Percentiles rank a stretch among this genome's conserved stretches.
Conservation (phyloP, 495 filamentous ascomycete species). For the Neurospora sp. region DNA sequence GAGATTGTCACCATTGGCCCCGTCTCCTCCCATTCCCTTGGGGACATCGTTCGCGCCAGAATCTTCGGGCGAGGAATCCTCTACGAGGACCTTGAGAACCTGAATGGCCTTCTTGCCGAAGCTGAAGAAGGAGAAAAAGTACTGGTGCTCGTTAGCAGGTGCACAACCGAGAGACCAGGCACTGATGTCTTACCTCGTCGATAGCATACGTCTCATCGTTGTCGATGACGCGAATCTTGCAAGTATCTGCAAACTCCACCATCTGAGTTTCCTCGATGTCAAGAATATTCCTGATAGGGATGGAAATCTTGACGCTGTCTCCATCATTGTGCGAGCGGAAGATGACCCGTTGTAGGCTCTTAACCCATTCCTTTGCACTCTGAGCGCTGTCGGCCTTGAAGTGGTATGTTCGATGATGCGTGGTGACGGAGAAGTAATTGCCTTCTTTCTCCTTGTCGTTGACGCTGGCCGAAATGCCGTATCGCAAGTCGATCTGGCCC, state of each 20-base stretch:
- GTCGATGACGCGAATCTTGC: constrained; percentile 87
- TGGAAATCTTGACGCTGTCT: constrained; percentile 90
- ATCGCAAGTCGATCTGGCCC: constrained; percentile 85
- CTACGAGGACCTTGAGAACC: constrained; percentile 64
- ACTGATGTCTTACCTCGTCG: constrained; percentile 61
- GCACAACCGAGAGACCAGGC: not conserved
- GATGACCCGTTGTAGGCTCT: constrained; percentile 85
- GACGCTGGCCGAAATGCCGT: constrained; percentile 77
- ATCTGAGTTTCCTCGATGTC: constrained; percentile 90
- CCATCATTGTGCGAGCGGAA: constrained; percentile 94
- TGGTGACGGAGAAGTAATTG: constrained; percentile 68
- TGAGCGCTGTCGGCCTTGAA: constrained; percentile 82
- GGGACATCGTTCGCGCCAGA: constrained; percentile 14
- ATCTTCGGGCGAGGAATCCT: constrained; percentile 48
- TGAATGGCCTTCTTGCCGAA: constrained; percentile 77
- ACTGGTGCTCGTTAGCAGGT: constrained; percentile 44
- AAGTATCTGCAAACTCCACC: constrained; percentile 85
- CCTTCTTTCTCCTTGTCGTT: constrained; percentile 65
- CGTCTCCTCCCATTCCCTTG: constrained; percentile 4
- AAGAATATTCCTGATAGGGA: constrained; percentile 81
- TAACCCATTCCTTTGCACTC: constrained; percentile 97
- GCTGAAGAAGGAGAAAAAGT: constrained; percentile 93
- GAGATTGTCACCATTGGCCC: not conserved
- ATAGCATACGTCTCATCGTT: constrained; percentile 89
- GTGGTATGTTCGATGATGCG: constrained; percentile 71